Conservation (phyloP, 169 alveolate genomes). For the Plasmodium ovale region DNA sequence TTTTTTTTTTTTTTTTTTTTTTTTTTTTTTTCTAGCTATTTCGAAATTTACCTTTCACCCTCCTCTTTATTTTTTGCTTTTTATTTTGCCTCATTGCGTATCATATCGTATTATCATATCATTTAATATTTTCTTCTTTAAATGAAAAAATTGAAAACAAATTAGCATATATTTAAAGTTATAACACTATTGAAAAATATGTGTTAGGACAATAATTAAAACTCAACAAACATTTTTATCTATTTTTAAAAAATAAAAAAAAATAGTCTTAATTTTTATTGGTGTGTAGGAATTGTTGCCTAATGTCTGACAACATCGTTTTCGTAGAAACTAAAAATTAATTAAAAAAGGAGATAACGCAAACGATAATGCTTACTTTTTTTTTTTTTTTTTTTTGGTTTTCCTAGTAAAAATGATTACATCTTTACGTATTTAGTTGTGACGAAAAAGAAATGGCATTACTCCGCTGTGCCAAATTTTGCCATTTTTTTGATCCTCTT, state of each 20-base stretch:
- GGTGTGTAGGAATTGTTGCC: too few species aligned
- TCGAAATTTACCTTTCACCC: background rate
- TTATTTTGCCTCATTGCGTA: too few species aligned
- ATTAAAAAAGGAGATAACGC: background rate
- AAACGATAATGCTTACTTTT: background rate
- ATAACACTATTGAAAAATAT: background rate
- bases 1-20: background rate
- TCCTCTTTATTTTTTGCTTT: background rate
- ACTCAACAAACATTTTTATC: background rate
- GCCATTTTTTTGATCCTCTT: slow-evolving; percentile 63
- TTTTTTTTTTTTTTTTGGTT: too few species aligned
- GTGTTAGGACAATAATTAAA: background rate
- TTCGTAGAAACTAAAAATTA: background rate
- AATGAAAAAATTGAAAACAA: background rate
- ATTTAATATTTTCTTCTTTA: too few species aligned
- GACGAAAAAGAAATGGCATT: background rate
- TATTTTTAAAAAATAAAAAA: background rate
- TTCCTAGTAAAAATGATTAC: background rate
- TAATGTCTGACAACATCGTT: background rate
- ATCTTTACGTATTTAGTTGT: background rate
- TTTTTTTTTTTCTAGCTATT: background rate
- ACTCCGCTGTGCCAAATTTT: background rate
- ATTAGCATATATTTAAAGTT: background rate
- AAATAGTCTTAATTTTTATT: background rate
- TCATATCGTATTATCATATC: too few species aligned